These are phyloP conservation scores for Penicillium ochrochloron DNA, from an alignment of 495 filamentous ascomycete genomes.

Conservation along the genomic window DNA sequence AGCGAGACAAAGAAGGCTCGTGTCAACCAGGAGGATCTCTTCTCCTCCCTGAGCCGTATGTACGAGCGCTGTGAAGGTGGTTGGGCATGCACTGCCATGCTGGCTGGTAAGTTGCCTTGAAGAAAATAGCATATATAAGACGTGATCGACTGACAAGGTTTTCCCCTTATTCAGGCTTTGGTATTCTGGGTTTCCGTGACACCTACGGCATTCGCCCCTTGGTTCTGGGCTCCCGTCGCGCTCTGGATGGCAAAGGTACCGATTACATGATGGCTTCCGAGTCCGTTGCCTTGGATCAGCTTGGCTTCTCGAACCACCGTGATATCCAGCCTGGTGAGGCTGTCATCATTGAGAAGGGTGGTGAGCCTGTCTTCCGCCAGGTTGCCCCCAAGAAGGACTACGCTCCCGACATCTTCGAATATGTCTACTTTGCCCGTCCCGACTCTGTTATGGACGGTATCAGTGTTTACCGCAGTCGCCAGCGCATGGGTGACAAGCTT, in stretches of 20 bases:
- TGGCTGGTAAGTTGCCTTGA: slow-evolving; percentile 65
- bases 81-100: slow-evolving; percentile 89
- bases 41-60: slow-evolving; percentile 73
- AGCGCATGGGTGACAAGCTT: slow-evolving; percentile 90
- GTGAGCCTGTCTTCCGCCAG: slow-evolving; percentile 73
- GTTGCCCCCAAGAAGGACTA: slow-evolving; percentile 73
- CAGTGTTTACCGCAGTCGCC: slow-evolving; percentile 82
- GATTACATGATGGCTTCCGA: slow-evolving; percentile 99
- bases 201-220: slow-evolving; percentile 89
- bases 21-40: slow-evolving; percentile 90
- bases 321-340: slow-evolving; percentile 93
- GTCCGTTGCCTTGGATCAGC: slow-evolving; percentile 85
- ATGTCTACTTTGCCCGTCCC: slow-evolving; percentile 74
- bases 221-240: slow-evolving; percentile 75
- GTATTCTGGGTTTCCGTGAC: slow-evolving; percentile 89
- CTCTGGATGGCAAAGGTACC: slow-evolving; percentile 65
- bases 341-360: slow-evolving; percentile 88
- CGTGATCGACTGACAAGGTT: slow-evolving; percentile 20
- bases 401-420: slow-evolving; percentile 95
- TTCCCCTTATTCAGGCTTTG: slow-evolving; percentile 61
- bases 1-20: slow-evolving; percentile 96
- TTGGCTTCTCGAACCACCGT: slow-evolving; percentile 79
- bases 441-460: slow-evolving; percentile 94
- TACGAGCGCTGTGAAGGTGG: slow-evolving; percentile 81
- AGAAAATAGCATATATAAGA: not conserved